Percentiles rank a stretch among this genome's conserved stretches.
Conservation (phyloP, 2,329 filamentous ascomycete genomes). For the Ceratocystis eucalypticola region DNA sequence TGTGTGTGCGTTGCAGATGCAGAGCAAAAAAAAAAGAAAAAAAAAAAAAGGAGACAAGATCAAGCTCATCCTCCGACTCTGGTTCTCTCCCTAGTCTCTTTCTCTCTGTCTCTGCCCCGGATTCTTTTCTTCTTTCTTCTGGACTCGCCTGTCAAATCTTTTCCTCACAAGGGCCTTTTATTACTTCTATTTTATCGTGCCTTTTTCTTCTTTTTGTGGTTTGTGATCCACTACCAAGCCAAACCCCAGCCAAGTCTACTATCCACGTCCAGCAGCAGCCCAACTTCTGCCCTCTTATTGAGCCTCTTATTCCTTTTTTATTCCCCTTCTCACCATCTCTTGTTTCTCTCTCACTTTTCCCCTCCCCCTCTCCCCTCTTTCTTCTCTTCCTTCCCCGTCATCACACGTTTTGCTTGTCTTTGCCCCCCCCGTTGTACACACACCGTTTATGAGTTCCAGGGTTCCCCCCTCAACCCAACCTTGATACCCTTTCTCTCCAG, state of each 20-base stretch:
- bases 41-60: background rate
- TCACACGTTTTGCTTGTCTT: constrained; percentile 6
- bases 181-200: background rate
- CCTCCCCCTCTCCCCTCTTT: background rate
- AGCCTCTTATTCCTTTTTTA: background rate
- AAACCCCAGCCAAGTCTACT: background rate
- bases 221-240: background rate
- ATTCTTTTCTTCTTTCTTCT: background rate
- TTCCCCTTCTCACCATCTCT: background rate
- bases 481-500: constrained; percentile 9
- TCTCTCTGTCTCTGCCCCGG: background rate
- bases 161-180: background rate
- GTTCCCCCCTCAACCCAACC: background rate
- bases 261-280: background rate
- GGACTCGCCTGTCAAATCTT: background rate
- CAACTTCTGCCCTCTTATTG: constrained; percentile 2
- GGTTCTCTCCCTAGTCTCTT: background rate
- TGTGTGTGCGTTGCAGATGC: background rate
- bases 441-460: background rate
- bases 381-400: background rate
- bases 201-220: background rate
- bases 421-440: background rate
- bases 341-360: background rate
- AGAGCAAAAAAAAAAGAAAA: background rate
- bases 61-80: background rate